Percentiles rank a stretch among this genome's conserved stretches.
These are phyloP conservation scores for Xylaria arbuscula DNA, from an alignment of 2,329 filamentous ascomycete species.

Conservation along the genomic window DNA sequence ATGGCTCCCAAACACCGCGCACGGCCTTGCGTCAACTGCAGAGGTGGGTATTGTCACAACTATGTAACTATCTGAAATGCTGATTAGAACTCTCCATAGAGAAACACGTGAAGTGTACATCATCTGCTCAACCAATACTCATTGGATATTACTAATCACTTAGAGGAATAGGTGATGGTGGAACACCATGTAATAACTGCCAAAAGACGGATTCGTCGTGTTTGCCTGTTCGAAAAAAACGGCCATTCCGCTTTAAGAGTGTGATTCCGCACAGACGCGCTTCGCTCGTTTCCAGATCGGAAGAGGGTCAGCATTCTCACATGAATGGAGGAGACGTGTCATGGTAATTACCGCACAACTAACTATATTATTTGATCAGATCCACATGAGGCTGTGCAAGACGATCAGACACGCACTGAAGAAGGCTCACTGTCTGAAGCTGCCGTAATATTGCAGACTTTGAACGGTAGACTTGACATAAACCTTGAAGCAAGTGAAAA, in stretches of 20 bases:
- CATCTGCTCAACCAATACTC: neutral
- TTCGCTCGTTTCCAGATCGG: neutral
- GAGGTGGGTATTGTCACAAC: neutral
- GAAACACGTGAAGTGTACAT: slow-evolving; percentile 10
- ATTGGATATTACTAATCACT: neutral
- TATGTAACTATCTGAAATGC: neutral
- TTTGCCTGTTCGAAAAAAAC: neutral
- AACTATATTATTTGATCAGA: neutral
- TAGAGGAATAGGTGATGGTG: neutral
- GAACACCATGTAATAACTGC: slow-evolving; percentile 3
- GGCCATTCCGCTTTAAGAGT: neutral
- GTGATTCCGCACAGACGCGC: neutral
- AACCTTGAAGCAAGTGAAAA: neutral
- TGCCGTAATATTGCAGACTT: neutral
- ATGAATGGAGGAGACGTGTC: neutral
- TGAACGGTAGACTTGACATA: neutral
- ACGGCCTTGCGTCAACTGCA: slow-evolving; percentile 8
- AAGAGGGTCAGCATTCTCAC: neutral
- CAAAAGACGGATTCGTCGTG: slow-evolving; percentile 8
- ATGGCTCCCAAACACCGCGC: neutral
- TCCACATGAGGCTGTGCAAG: neutral
- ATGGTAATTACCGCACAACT: neutral
- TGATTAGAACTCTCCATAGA: neutral
- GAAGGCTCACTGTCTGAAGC: neutral
- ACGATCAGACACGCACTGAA: neutral